Percentiles rank a stretch among this genome's conserved stretches.
Conservation (phyloP, 345 rosid genomes). For the Abelmoschus esculentus region DNA sequence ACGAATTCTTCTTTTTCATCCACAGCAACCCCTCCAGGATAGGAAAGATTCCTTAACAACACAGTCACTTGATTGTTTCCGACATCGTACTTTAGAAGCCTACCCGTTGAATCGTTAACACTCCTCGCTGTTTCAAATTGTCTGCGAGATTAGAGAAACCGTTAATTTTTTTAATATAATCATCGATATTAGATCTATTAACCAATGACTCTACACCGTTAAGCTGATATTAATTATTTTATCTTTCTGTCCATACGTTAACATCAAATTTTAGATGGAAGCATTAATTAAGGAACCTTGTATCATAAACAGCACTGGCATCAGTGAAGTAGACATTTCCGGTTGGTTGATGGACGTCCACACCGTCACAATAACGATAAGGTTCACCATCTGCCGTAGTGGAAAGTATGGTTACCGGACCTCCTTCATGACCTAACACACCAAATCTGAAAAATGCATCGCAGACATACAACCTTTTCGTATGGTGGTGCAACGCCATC, state of each 20-base stretch:
- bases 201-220: no score
- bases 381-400: conserved; percentile 8
- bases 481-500: neutral
- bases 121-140: neutral
- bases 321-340: conserved; percentile 18
- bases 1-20: neutral
- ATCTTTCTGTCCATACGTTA: no score
- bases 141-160: neutral
- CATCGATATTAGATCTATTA: no score
- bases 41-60: conserved; percentile 8
- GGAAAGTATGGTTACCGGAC: conserved; percentile 7
- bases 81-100: conserved; percentile 12
- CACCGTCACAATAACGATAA: neutral
- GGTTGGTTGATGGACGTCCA: neutral
- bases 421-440: neutral
- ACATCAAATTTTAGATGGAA: neutral
- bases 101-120: conserved; percentile 11
- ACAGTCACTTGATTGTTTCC: conserved; percentile 3
- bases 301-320: conserved; percentile 2
- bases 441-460: conserved; percentile 16
- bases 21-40: conserved; percentile 9
- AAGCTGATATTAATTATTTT: no score
- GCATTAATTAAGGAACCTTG: neutral
- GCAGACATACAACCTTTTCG: neutral
- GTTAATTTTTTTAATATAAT: neutral